Evolutionary conservation across 495 filamentous ascomycete species (phyloP).

Genomic region (Penicillium macrosclerotiorum): DNA sequence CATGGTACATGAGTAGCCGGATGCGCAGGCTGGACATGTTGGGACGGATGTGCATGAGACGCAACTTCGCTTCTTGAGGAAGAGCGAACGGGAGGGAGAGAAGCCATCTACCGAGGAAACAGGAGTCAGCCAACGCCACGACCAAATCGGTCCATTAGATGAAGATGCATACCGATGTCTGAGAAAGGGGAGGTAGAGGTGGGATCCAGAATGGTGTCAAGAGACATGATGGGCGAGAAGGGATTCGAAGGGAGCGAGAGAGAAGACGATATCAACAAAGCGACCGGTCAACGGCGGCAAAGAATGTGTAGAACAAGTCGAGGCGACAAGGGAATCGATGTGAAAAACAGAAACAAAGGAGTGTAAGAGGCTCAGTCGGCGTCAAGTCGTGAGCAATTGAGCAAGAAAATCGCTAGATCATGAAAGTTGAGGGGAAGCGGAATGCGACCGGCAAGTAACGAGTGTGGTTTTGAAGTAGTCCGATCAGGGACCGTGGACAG

Average conservation of each 20-base stretch:
- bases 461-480: constrained; percentile 17
- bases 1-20: constrained; percentile 54
- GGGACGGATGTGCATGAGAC: constrained; percentile 42
- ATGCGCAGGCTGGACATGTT: constrained; percentile 48
- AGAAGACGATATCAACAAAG: constrained; percentile 17
- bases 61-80: constrained; percentile 53
- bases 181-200: constrained; percentile 22
- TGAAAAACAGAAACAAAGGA: constrained; percentile 20
- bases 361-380: constrained; percentile 35
- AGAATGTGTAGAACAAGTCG: constrained; percentile 10
- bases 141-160: too few species aligned
- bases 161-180: constrained; percentile 19
- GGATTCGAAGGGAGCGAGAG: constrained; percentile 1
- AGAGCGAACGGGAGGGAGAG: constrained; percentile 35
- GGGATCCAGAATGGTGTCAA: constrained; percentile 16
- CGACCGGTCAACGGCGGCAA: constrained; percentile 28
- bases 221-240: constrained; percentile 29
- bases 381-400: constrained; percentile 48
- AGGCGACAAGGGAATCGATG: not conserved
- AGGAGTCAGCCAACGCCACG: not conserved
- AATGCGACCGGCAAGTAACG: constrained; percentile 17
- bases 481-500: constrained; percentile 16
- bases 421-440: constrained; percentile 10
- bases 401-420: constrained; percentile 28
- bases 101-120: constrained; percentile 12